A percentile compares a stretch with the other conserved stretches of the same genome.
These are phyloP conservation scores for Nannizziopsis barbatae DNA, from an alignment of 2,329 filamentous ascomycete genomes.

Conservation along the genomic window DNA sequence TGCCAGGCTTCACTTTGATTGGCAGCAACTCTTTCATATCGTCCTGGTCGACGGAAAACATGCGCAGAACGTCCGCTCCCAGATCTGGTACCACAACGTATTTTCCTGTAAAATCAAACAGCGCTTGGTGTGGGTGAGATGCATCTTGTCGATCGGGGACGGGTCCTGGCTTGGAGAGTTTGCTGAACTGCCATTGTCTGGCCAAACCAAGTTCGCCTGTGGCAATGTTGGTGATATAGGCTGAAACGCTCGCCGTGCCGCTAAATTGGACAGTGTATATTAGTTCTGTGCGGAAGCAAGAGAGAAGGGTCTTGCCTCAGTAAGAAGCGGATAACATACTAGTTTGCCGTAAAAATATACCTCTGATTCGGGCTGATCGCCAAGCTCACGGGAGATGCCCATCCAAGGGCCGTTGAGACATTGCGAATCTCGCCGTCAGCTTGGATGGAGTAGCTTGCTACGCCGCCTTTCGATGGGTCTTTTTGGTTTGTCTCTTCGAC, in stretches of 20 bases:
- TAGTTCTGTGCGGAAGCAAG: background rate
- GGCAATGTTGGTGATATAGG: slow-evolving; percentile 5
- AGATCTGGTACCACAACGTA: slow-evolving; percentile 54
- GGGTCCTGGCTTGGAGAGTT: slow-evolving; percentile 23
- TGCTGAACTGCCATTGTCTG: slow-evolving; percentile 25
- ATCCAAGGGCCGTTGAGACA: slow-evolving; percentile 7
- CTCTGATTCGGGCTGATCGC: slow-evolving; percentile 10
- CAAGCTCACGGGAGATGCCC: slow-evolving; percentile 7
- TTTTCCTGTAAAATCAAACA: slow-evolving; percentile 48
- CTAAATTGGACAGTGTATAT: slow-evolving; percentile 1
- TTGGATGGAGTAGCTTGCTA: slow-evolving; percentile 12
- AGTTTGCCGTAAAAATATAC: slow-evolving; percentile 13
- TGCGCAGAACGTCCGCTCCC: slow-evolving; percentile 48
- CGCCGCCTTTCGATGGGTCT: slow-evolving; percentile 5
- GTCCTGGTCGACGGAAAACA: slow-evolving; percentile 41
- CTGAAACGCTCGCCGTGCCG: slow-evolving; percentile 12
- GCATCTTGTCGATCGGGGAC: slow-evolving; percentile 40
- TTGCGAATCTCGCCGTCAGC: slow-evolving; percentile 11
- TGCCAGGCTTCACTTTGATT: slow-evolving; percentile 36
- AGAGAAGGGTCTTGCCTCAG: background rate
- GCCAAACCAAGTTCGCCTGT: slow-evolving; percentile 7
- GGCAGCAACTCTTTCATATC: slow-evolving; percentile 37
- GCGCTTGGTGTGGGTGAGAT: slow-evolving; percentile 49
- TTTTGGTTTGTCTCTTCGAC: slow-evolving; percentile 10
- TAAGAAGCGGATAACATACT: slow-evolving; percentile 6